phyloP scores from a whole-genome alignment of 768 basidiomycete genomes.

The Lentinula sp. region DNA sequence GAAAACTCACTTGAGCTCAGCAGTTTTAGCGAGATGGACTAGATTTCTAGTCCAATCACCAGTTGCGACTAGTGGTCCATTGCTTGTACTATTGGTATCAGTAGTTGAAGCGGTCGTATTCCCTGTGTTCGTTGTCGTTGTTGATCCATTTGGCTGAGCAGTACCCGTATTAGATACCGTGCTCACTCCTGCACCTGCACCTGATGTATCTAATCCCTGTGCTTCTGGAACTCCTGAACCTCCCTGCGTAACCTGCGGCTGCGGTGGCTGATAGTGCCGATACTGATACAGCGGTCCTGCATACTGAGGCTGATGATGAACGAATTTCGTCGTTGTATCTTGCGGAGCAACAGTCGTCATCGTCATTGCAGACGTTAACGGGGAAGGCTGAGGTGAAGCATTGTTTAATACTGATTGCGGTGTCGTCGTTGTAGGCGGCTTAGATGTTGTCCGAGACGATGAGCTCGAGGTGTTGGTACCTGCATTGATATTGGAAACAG shows the following conservation, averaged over 20 bases:
- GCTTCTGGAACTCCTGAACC: not conserved
- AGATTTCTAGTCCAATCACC: slow-evolving; percentile 88
- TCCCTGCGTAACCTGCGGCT: not conserved
- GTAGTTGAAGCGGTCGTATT: too few species aligned
- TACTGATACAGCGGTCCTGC: not conserved
- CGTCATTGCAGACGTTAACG: not conserved
- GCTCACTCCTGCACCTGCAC: not conserved
- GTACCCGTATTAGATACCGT: not conserved
- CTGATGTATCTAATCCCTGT: not conserved
- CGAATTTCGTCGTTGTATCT: slow-evolving; percentile 3
- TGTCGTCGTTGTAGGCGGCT: not conserved
- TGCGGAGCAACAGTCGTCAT: slow-evolving; percentile 6
- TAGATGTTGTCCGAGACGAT: not conserved
- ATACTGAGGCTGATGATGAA: not conserved
- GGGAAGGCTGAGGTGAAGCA: not conserved
- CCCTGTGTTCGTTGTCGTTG: too few species aligned
- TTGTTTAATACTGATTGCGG: slow-evolving; percentile 2
- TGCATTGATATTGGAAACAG: not conserved
- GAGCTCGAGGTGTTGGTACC: not conserved
- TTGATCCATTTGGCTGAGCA: too few species aligned
- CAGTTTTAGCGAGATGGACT: slow-evolving; percentile 80
- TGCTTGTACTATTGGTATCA: too few species aligned
- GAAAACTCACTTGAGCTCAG: slow-evolving; percentile 74
- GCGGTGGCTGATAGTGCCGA: slow-evolving; percentile 2
- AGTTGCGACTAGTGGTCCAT: slow-evolving; percentile 58